phyloP scores from a whole-genome alignment of 345 rosid genomes.

The Moringa oleifera region DNA sequence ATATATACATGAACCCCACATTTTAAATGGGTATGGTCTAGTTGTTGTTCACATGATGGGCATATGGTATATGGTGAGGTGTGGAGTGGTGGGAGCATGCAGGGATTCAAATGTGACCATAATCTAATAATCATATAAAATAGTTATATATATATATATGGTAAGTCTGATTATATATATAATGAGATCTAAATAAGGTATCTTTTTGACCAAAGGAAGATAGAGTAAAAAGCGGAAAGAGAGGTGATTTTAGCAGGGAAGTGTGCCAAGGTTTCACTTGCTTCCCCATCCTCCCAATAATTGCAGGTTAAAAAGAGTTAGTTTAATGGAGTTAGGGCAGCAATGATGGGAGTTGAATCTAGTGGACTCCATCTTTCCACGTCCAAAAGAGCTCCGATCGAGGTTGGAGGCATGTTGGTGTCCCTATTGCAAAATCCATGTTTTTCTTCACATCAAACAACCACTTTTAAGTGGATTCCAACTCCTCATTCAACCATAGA shows the following conservation, averaged over 20 bases:
- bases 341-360: slow-evolving; percentile 41
- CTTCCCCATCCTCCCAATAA: slow-evolving; percentile 38
- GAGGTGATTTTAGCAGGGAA: slow-evolving; percentile 8
- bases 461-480: slow-evolving; percentile 58
- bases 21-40: too few relatives aligned
- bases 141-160: neutral
- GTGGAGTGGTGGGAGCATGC: neutral
- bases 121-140: slow-evolving; percentile 12
- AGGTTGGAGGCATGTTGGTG: slow-evolving; percentile 42
- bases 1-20: too few relatives aligned
- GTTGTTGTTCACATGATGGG: too few relatives aligned
- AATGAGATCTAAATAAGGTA: too few relatives aligned
- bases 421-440: slow-evolving; percentile 27
- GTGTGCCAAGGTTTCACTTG: neutral
- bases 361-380: slow-evolving; percentile 79
- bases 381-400: slow-evolving; percentile 41
- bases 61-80: too few relatives aligned
- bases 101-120: neutral
- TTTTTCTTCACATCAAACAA: slow-evolving; percentile 34
- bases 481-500: slow-evolving; percentile 55
- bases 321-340: slow-evolving; percentile 46
- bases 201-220: neutral
- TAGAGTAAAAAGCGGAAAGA: neutral
- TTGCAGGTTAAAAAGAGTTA: slow-evolving; percentile 31
- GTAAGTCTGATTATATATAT: neutral